A percentile compares a stretch with the other conserved stretches of the same genome.
Conservation (phyloP, 805 yeast species). For the Wickerhamomyces bisporus region DNA sequence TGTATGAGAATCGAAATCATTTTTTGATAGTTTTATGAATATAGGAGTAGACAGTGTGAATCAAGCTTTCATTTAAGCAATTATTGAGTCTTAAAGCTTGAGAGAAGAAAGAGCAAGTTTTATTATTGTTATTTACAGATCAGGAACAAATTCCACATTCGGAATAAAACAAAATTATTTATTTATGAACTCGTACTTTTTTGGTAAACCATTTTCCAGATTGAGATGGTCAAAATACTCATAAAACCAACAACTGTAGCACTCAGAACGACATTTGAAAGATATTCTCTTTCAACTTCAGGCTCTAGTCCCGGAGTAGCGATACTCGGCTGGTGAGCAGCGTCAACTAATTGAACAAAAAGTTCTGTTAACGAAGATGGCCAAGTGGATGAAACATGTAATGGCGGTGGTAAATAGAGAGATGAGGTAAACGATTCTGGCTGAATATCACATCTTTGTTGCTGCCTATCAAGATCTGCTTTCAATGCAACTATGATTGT, state of each 20-base stretch:
- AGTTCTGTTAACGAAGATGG: conserved; percentile 78
- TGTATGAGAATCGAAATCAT: no score
- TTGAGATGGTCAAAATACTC: conserved; percentile 58
- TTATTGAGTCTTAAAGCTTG: no score
- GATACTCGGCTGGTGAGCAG: conserved; percentile 71
- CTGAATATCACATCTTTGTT: conserved; percentile 77
- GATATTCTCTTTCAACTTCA: conserved; percentile 45
- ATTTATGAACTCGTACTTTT: not conserved
- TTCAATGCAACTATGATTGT: conserved; percentile 85
- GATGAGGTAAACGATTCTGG: conserved; percentile 82
- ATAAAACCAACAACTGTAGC: conserved; percentile 68
- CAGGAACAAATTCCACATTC: no score
- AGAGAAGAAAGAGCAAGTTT: no score
- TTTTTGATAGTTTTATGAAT: no score
- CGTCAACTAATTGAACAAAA: conserved; percentile 82
- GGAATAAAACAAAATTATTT: no score
- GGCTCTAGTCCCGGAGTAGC: conserved; percentile 78
- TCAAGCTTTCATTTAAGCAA: no score
- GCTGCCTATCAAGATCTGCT: conserved; percentile 94
- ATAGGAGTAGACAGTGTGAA: no score
- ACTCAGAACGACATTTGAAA: conserved; percentile 52
- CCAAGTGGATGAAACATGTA: conserved; percentile 92
- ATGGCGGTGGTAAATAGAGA: conserved; percentile 67
- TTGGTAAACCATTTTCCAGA: conserved; percentile 39
- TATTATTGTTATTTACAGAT: not conserved